Conservation (phyloP, 2,329 filamentous ascomycete species). For the Arachnomyces sp. region DNA sequence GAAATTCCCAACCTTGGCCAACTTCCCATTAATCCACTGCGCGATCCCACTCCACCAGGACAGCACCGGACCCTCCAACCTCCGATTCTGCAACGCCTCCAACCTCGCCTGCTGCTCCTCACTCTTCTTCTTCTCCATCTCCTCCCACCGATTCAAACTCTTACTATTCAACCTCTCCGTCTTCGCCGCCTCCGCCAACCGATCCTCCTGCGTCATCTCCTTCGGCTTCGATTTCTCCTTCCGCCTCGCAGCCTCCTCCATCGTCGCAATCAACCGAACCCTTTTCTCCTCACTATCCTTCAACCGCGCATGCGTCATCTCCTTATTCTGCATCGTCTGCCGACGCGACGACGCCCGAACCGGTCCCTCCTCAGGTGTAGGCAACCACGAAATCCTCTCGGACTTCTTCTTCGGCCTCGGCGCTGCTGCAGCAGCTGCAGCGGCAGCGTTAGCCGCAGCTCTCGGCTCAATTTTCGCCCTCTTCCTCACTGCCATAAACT, state of each 20-base stretch:
- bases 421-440: slow-evolving; percentile 10
- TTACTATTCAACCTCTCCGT: slow-evolving; percentile 83
- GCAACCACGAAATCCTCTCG: slow-evolving; percentile 63
- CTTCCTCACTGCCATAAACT: slow-evolving; percentile 51
- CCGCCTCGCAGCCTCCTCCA: slow-evolving; percentile 54
- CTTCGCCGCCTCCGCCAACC: slow-evolving; percentile 70
- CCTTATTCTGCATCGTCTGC: slow-evolving; percentile 60
- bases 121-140: slow-evolving; percentile 79
- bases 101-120: slow-evolving; percentile 76
- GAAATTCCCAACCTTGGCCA: slow-evolving; percentile 62
- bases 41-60: slow-evolving; percentile 91
- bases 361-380: slow-evolving; percentile 54
- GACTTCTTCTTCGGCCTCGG: slow-evolving; percentile 59
- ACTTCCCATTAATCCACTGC: slow-evolving; percentile 68
- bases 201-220: slow-evolving; percentile 78
- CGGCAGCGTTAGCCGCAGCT: slow-evolving; percentile 14
- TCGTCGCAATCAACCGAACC: slow-evolving; percentile 44
- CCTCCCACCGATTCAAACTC: slow-evolving; percentile 89
- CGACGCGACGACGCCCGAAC: slow-evolving; percentile 55
- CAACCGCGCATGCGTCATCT: slow-evolving; percentile 43
- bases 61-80: slow-evolving; percentile 79
- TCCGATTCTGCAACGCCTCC: slow-evolving; percentile 79
- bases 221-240: slow-evolving; percentile 69
- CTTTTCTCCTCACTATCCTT: slow-evolving; percentile 44
- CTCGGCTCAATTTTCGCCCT: slow-evolving; percentile 65